Evolutionary conservation across 306 rosid genomes (phyloP), one percentile per base, ranked within the genome.

Genomic region (Fragaria nilgerrensis): DNA sequence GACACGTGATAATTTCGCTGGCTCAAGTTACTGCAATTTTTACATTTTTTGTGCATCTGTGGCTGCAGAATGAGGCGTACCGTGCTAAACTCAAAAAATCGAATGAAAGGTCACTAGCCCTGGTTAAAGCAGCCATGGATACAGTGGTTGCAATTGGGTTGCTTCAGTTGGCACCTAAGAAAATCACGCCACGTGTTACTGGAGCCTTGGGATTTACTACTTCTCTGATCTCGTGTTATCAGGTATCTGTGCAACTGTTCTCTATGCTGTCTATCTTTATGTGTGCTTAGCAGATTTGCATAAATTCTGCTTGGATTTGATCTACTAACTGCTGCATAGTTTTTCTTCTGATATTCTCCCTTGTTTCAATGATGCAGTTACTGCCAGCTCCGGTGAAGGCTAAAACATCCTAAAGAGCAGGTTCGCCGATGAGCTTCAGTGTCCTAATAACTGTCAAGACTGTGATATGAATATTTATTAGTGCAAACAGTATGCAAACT

Each of bases 181-280:
- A 91, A 86, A 86, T 92, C 65, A 95, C 85, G 17, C 92, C 99
- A 0, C 99, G 97, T 14, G 96, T 95, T 17, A 92, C 99, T 5
- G 99, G 99, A 55, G 97, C 90, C 25, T 82, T 95, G 58, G 99
- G 99, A 80, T 92, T 95, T 85, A 87, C 77, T 66, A 55, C 90
- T 82, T 95, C 99, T 66, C 88, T 95, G 64, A 92, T 95, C 77
- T 90, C 99, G 36, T 95, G 99, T 81, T 95, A 92, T 85, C 99
- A 95, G 99, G 99, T 95, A 53, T 74, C 34, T 27, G 5, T 11
- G 78, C 22, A 55, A 74, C 77, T 58, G 2, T 34, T 25, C n/a
- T 67, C 55, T 49, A 36, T 14, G 41, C 22, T n/a, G 11, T 68
- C 14, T 32, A 27, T 32, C 43, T 32, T 13, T 52, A 37, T 41